Evolutionary conservation across 345 rosid genomes (phyloP), one percentile per base, ranked within the genome.

Genomic region (Dipteronia sinensis): DNA sequence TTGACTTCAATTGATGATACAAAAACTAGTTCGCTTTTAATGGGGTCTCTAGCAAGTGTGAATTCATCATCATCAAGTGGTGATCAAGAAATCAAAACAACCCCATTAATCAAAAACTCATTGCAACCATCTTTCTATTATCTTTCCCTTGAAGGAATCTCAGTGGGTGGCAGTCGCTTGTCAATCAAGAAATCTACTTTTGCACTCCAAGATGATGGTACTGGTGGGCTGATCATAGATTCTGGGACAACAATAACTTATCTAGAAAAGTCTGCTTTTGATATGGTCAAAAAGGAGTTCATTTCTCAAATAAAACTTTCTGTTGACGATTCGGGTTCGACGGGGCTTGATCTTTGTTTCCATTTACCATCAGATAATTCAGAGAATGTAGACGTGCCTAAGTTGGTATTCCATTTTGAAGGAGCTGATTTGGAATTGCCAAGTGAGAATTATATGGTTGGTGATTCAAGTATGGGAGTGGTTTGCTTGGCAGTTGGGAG

Each of bases 181-280:
- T 78, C 92, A n/a, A 81, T 94, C 78, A 83, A 89, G 66, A 61
- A 86, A 86, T 87, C 98, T 27, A 88, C 90, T 51, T 92, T 96
- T 17, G 75, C 86, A 16, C 82, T 96, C 77, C 81, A 83, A 31
- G 84, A 84, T 10, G 97, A 96, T 78, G 98, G 99, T 4, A 86
- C 78, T 0, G 99, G 98, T 53, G 98, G 99, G 12, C n/a, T 94
- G 75, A 91, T 94, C 67, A 94, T 94, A 16, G 99, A 96, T 82
- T 94, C 98, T 0, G 99, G 99, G 47, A 96, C 99, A 0, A 92
- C 98, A 61, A 91, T 96, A 63, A 89, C 99, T 0, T 94, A 92
- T 71, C 73, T 96, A 0, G 94, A 90, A 77, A 76, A 86, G 7
- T 67, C 75, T 5, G 98, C 91, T 5, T 96, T 88, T 49, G 79